Evolutionary conservation across 2,329 filamentous ascomycete species (phyloP), one percentile per base, ranked within the genome.

Genomic region (Fusarium redolens): DNA sequence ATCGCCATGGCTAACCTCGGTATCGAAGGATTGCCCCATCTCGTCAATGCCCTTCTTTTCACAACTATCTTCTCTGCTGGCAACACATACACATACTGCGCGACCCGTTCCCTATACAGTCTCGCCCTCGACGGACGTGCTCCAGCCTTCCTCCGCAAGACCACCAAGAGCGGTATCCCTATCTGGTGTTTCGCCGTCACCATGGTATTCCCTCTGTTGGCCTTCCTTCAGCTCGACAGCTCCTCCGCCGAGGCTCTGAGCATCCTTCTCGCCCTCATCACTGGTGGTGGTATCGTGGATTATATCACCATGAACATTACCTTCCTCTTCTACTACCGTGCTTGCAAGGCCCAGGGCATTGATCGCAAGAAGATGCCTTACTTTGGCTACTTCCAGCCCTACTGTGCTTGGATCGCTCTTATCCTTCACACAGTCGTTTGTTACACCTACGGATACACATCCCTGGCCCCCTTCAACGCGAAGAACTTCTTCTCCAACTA

Each of bases 311-410:
- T 90, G 82, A 83, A 81, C 55, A 78, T 86, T 25, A 90, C 87
- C 13, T 91, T 89, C 78, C 81, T 90, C 67, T 85, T 82, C 76
- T 91, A 89, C 82, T 86, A 88, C 81, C 83, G 84, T 37, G 89
- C 89, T 8, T 83, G 82, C 73, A 82, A 86, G 74, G 86, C 79
- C 0, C 87, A 89, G 66, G 83, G 84, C 0, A 33, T 79, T 11
- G 69, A 78, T 75, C 86, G 88, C 51, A 80, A 77, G 20, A 80
- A 78, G 0, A 80, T 89, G 35, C 86, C 88, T 3, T 90, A 90
- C 80, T 82, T 75, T 17, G 88, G 85, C 9, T 86, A 79, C 43
- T 73, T 73, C 57, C 72, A 74, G 22, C 71, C 71, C 0, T 74
- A 74, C 15, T 58, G 71, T 22, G 71, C 71, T 10, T 74, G 71